Evolutionary conservation across 2,329 filamentous ascomycete genomes (phyloP).

Genomic region (Kalaharituber pfeilii): DNA sequence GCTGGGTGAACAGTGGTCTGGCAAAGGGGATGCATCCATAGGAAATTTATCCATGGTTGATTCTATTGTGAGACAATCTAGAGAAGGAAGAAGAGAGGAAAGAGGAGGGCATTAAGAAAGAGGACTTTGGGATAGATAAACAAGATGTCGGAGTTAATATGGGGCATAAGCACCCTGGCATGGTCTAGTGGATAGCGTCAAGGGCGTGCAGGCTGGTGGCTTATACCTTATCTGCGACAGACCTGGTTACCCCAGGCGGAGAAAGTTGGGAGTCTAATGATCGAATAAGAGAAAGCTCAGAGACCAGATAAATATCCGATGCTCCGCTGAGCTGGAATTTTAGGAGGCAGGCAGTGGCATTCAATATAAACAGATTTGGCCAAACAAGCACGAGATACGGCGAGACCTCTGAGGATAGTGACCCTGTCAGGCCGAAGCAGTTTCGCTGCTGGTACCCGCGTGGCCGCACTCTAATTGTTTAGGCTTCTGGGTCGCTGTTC

Average conservation of each 20-base stretch:
- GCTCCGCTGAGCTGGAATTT: neutral
- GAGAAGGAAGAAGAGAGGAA: neutral
- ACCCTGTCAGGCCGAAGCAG: too few relatives aligned
- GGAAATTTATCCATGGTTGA: neutral
- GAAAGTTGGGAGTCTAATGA: neutral
- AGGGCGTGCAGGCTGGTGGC: neutral
- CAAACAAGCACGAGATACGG: too few relatives aligned
- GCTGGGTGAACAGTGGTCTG: constrained; percentile 42
- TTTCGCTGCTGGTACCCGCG: too few relatives aligned
- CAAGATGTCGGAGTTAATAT: neutral
- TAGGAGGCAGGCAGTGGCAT: neutral
- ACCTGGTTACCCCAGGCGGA: neutral
- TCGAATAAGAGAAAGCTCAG: neutral
- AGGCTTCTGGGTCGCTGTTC: too few relatives aligned
- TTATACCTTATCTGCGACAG: neutral
- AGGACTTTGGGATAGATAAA: neutral
- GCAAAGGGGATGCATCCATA: constrained; percentile 23
- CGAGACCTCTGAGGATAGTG: too few relatives aligned
- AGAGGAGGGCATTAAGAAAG: neutral
- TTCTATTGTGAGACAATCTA: neutral
- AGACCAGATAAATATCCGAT: neutral
- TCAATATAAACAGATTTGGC: neutral
- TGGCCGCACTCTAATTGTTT: too few relatives aligned
- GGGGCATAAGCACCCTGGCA: neutral
- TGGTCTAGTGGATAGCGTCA: neutral